phyloP scores from a whole-genome alignment of 2,329 filamentous ascomycete species.

The Fonsecaea nubica region DNA sequence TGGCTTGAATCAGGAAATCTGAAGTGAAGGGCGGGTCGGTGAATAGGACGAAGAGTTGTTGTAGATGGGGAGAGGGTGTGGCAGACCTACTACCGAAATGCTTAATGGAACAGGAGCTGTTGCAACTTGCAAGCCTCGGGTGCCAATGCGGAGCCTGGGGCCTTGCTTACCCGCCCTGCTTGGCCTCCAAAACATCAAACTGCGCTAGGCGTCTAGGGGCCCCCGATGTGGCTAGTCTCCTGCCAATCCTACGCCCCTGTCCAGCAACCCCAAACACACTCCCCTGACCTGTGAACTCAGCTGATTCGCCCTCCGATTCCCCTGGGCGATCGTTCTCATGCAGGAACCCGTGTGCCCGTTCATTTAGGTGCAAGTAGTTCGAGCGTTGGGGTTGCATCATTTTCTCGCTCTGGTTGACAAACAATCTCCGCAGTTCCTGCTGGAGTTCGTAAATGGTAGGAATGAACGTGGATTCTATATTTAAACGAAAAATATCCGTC shows the following conservation, averaged over 20 bases:
- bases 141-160: background rate
- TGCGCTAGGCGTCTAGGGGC: slow-evolving; percentile 13
- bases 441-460: background rate
- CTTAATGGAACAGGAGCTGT: slow-evolving; percentile 1
- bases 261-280: slow-evolving; percentile 23
- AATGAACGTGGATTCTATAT: slow-evolving; percentile 7
- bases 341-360: slow-evolving; percentile 26
- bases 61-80: slow-evolving; percentile 20
- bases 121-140: background rate
- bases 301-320: slow-evolving; percentile 12
- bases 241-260: slow-evolving; percentile 9
- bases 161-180: slow-evolving; percentile 2
- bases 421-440: background rate
- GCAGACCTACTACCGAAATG: slow-evolving; percentile 12
- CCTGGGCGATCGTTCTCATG: slow-evolving; percentile 23
- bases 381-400: slow-evolving; percentile 4
- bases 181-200: slow-evolving; percentile 25
- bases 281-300: background rate
- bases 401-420: background rate
- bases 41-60: slow-evolving; percentile 21
- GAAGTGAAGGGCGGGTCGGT: slow-evolving; percentile 21
- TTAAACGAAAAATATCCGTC: background rate
- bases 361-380: background rate
- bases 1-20: slow-evolving; percentile 5
- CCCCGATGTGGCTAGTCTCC: slow-evolving; percentile 1